Conservation (phyloP, 805 yeast species). For the Blastobotrys muscicola region DNA sequence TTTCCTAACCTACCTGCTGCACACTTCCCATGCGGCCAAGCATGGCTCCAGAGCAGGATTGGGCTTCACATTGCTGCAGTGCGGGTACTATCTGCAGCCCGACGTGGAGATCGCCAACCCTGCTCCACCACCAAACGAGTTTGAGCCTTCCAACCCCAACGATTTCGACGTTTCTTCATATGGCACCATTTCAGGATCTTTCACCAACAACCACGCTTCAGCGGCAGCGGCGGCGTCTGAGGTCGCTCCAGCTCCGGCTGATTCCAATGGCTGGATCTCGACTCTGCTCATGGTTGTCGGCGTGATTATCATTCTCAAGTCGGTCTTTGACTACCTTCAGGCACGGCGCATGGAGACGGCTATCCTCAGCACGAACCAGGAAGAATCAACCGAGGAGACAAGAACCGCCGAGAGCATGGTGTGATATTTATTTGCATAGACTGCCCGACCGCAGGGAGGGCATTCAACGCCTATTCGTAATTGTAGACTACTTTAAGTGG, state of each 20-base stretch:
- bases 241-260: constrained; percentile 4
- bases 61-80: constrained; percentile 71
- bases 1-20: constrained; percentile 77
- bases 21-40: constrained; percentile 95
- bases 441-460: no score
- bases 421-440: not conserved
- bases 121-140: constrained; percentile 25
- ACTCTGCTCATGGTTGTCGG: constrained; percentile 62
- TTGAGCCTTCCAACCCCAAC: constrained; percentile 52
- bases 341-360: constrained; percentile 70
- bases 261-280: constrained; percentile 38
- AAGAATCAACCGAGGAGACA: constrained; percentile 1
- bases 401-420: constrained; percentile 3
- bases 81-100: constrained; percentile 46
- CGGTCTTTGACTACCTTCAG: constrained; percentile 60
- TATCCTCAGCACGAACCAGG: constrained; percentile 29
- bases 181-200: constrained; percentile 11
- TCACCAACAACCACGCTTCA: constrained; percentile 19
- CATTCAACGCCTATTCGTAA: not conserved
- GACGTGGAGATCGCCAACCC: constrained; percentile 6
- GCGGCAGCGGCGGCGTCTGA: constrained; percentile 15
- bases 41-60: constrained; percentile 91
- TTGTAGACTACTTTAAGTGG: not conserved
- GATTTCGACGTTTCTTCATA: constrained; percentile 34
- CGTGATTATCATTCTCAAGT: constrained; percentile 49